Evolutionary conservation across 306 rosid species (phyloP).

Genomic region (Cotoneaster glaucophyllus): DNA sequence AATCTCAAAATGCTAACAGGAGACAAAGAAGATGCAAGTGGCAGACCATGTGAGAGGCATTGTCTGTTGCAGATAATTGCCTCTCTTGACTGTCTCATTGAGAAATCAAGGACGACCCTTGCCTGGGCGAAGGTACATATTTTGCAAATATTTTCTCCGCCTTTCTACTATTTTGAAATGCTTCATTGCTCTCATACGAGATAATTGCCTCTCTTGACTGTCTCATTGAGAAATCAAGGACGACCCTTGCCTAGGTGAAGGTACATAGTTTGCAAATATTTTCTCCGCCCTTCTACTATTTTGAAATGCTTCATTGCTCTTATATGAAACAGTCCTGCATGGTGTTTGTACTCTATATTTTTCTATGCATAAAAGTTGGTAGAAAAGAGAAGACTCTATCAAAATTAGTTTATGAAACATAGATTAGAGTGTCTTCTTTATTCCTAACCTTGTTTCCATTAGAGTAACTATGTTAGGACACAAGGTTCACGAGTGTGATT

Average conservation of each 20-base stretch:
- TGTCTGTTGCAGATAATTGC: slow-evolving; percentile 39
- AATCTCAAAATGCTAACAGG: slow-evolving; percentile 63
- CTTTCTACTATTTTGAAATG: slow-evolving; percentile 4
- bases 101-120: slow-evolving; percentile 47
- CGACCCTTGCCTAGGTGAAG: slow-evolving; percentile 60
- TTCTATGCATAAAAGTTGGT: neutral
- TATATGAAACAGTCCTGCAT: no score
- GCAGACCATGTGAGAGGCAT: slow-evolving; percentile 55
- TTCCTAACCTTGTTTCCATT: neutral
- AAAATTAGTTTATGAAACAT: no score
- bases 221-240: slow-evolving; percentile 60
- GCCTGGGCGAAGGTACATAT: slow-evolving; percentile 68
- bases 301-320: neutral
- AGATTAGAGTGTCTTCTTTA: neutral
- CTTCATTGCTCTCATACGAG: neutral
- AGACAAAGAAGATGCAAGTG: slow-evolving; percentile 44
- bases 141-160: neutral
- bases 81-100: slow-evolving; percentile 57
- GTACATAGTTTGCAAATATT: slow-evolving; percentile 26
- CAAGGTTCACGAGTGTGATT: neutral
- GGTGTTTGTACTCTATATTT: no score
- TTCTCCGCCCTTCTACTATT: slow-evolving; percentile 3
- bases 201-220: slow-evolving; percentile 42
- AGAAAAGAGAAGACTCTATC: no score
- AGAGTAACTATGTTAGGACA: neutral